These are phyloP conservation scores for Hypoxylon lenormandii DNA, from an alignment of 495 filamentous ascomycete genomes.

Conservation along the genomic window DNA sequence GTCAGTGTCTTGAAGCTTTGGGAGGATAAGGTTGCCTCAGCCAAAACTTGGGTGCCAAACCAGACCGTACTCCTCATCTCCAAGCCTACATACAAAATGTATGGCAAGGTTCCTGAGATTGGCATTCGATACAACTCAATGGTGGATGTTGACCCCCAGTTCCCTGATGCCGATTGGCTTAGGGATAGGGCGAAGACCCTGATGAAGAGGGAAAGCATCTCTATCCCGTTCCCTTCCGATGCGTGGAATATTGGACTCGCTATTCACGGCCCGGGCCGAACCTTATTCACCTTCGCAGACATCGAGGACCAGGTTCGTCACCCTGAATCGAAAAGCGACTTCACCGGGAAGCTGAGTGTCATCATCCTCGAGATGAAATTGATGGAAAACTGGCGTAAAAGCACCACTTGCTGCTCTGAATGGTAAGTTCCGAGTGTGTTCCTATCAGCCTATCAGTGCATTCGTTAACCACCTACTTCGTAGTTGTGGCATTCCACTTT, in stretches of 20 bases:
- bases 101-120: constrained; percentile 49
- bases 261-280: constrained; percentile 57
- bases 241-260: constrained; percentile 66
- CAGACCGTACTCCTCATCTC: constrained; percentile 69
- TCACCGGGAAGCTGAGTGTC: constrained; percentile 71
- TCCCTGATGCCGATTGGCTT: constrained; percentile 70
- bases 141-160: constrained; percentile 69
- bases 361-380: constrained; percentile 68
- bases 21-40: constrained; percentile 62
- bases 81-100: constrained; percentile 60
- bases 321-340: constrained; percentile 51
- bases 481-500: constrained; percentile 69
- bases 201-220: constrained; percentile 66
- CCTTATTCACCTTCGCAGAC: constrained; percentile 69
- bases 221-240: constrained; percentile 63
- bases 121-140: constrained; percentile 61
- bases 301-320: constrained; percentile 68
- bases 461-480: constrained; percentile 4
- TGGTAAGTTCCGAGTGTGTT: constrained; percentile 59
- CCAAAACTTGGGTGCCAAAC: constrained; percentile 63
- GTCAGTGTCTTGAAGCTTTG: constrained; percentile 67
- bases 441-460: not conserved
- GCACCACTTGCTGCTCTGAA: constrained; percentile 67
- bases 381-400: constrained; percentile 57
- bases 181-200: constrained; percentile 62